Evolutionary conservation across 2,329 filamentous ascomycete species (phyloP).

Genomic region (Colletotrichum tamarilloi): DNA sequence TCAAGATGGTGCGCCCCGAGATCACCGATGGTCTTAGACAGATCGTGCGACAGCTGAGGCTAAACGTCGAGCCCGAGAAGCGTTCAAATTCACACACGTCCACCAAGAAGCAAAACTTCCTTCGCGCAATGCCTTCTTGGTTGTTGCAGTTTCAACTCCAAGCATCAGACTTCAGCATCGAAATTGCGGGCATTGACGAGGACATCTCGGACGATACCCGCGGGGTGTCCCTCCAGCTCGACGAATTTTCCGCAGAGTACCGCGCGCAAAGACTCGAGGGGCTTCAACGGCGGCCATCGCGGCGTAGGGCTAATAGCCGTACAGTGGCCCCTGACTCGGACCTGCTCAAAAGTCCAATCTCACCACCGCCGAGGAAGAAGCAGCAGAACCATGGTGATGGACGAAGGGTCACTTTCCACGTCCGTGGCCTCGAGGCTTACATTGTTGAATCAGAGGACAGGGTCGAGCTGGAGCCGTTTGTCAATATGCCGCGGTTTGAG

Average conservation of each 20-base stretch:
- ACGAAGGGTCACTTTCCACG: conserved; percentile 81
- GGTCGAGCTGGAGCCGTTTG: conserved; percentile 86
- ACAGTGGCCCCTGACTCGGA: conserved; percentile 78
- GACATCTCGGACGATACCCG: conserved; percentile 84
- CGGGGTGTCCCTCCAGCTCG: conserved; percentile 86
- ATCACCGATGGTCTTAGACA: conserved; percentile 93
- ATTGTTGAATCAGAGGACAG: conserved; percentile 89
- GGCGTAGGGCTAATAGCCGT: conserved; percentile 80
- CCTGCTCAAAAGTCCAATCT: conserved; percentile 60
- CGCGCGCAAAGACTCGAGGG: conserved; percentile 81
- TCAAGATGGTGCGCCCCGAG: conserved; percentile 91
- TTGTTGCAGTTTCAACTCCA: conserved; percentile 85
- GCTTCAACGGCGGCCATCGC: conserved; percentile 65
- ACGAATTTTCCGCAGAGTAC: conserved; percentile 91
- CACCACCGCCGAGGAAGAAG: conserved; percentile 61
- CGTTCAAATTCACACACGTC: conserved; percentile 59
- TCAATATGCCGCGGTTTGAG: conserved; percentile 88
- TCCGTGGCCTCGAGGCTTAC: conserved; percentile 87
- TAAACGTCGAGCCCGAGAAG: conserved; percentile 74
- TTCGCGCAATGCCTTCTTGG: conserved; percentile 86
- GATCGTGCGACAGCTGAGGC: conserved; percentile 85
- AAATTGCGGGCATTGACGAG: conserved; percentile 89
- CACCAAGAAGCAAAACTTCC: conserved; percentile 68
- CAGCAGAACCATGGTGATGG: conserved; percentile 76
- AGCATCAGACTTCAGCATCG: conserved; percentile 88